phyloP scores from a whole-genome alignment of 441 rosid genomes.

The Euphorbia celastroides region DNA sequence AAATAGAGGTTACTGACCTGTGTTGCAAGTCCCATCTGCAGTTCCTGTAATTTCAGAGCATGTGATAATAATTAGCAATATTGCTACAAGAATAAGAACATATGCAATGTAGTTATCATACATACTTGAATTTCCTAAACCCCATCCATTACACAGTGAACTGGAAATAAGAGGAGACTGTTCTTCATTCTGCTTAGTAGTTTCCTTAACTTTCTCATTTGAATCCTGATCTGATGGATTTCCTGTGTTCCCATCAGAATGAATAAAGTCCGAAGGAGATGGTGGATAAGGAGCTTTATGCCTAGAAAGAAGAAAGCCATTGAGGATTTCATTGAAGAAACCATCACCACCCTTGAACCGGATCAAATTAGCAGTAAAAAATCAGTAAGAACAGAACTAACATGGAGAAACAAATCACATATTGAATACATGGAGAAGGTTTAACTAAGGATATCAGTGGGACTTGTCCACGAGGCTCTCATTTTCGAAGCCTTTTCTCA shows the following conservation, averaged over 20 bases:
- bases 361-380: constrained; percentile 16
- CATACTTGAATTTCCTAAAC: constrained; percentile 38
- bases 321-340: constrained; percentile 86
- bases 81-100: constrained; percentile 16
- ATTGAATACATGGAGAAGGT: not conserved
- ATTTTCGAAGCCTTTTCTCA: not conserved
- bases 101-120: constrained; percentile 19
- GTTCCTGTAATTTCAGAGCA: constrained; percentile 33
- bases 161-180: constrained; percentile 44
- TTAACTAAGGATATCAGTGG: not conserved
- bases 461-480: constrained; percentile 3
- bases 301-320: constrained; percentile 78
- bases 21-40: constrained; percentile 27
- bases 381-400: not conserved
- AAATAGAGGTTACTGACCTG: constrained; percentile 36
- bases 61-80: constrained; percentile 14
- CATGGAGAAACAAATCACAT: constrained; percentile 3
- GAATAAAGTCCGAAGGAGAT: constrained; percentile 54
- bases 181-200: constrained; percentile 38
- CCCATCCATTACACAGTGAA: constrained; percentile 23
- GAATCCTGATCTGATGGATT: constrained; percentile 29
- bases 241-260: constrained; percentile 33
- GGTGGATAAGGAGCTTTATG: constrained; percentile 83
- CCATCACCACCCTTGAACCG: constrained; percentile 89
- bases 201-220: constrained; percentile 32